A percentile compares a stretch with the other conserved stretches of the same genome.
phyloP scores from a whole-genome alignment of 2,329 filamentous ascomycete genomes.

The Trichoderma polysporum region DNA sequence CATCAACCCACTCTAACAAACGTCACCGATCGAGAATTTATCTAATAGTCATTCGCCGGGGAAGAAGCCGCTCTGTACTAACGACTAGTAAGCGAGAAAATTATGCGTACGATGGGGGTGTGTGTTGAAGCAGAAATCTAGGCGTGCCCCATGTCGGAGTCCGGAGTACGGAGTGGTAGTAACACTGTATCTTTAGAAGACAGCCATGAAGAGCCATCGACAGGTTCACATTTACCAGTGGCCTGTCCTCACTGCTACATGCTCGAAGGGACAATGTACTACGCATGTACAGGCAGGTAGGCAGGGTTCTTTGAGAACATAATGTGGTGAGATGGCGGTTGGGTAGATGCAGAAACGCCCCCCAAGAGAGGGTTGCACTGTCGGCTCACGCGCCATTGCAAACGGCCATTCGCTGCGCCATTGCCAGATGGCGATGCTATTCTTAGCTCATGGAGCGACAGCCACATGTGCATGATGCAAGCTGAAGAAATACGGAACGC shows the following conservation, averaged over 20 bases:
- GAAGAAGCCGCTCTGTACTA: neutral
- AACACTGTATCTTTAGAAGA: neutral
- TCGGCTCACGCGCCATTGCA: slow-evolving; percentile 6
- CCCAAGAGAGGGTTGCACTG: neutral
- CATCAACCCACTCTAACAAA: neutral
- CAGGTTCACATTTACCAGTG: neutral
- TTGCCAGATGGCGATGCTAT: slow-evolving; percentile 2
- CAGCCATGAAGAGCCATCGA: neutral
- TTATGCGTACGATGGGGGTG: neutral
- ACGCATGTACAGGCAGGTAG: neutral
- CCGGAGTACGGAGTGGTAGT: neutral
- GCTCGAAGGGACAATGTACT: neutral
- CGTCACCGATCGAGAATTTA: neutral
- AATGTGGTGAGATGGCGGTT: slow-evolving; percentile 12
- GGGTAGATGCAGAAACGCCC: neutral
- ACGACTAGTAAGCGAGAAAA: neutral
- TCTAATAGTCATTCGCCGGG: neutral
- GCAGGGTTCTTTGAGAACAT: neutral
- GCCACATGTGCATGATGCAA: slow-evolving; percentile 16
- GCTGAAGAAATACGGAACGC: neutral
- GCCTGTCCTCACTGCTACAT: neutral
- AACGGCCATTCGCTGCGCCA: slow-evolving; percentile 3
- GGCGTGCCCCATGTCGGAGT: neutral
- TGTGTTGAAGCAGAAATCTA: neutral
- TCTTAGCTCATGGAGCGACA: slow-evolving; percentile 9